Percentiles rank a stretch among this genome's conserved stretches.
phyloP scores from a whole-genome alignment of 371 early-diverging fungal species.

The Haplosporangium sp. region DNA sequence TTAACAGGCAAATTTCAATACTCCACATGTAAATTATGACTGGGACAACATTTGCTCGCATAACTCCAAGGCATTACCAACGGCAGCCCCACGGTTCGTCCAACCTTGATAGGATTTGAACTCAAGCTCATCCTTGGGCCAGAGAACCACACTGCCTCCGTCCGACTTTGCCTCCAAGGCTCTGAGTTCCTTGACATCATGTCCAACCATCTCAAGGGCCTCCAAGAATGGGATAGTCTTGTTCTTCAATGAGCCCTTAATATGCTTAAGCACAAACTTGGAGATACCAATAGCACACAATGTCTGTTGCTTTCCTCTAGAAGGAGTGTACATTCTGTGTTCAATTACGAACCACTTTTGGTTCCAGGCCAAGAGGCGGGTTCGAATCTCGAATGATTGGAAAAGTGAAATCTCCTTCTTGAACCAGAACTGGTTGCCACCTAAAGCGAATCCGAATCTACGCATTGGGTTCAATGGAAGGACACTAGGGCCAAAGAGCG shows the following conservation, averaged over 20 bases:
- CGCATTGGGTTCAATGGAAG: slow-evolving; percentile 49
- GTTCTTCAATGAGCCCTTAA: slow-evolving; percentile 52
- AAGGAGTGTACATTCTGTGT: slow-evolving; percentile 48
- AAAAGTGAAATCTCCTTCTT: slow-evolving; percentile 53
- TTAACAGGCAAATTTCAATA: not conserved
- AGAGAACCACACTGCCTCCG: slow-evolving; percentile 46
- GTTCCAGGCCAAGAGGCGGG: slow-evolving; percentile 50
- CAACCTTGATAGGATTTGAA: slow-evolving; percentile 51
- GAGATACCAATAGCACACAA: slow-evolving; percentile 54
- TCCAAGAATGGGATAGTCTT: slow-evolving; percentile 57
- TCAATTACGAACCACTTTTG: slow-evolving; percentile 56
- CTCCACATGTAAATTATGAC: not conserved
- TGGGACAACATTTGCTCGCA: slow-evolving; percentile 42
- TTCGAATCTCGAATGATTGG: slow-evolving; percentile 56
- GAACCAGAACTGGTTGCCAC: slow-evolving; percentile 54
- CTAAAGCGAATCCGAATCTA: slow-evolving; percentile 46
- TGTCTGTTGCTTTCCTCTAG: slow-evolving; percentile 7
- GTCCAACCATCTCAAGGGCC: slow-evolving; percentile 55
- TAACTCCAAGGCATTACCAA: slow-evolving; percentile 49
- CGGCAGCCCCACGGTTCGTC: slow-evolving; percentile 47
- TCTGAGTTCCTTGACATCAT: slow-evolving; percentile 37
- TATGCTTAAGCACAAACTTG: slow-evolving; percentile 53
- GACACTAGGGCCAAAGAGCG: slow-evolving; percentile 50
- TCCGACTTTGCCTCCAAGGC: slow-evolving; percentile 39
- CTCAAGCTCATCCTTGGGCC: slow-evolving; percentile 44